A percentile compares a stretch with the other conserved stretches of the same genome.
Conservation (phyloP, 108 stramenopile genomes). For the Chaetoceros tenuissimus region DNA sequence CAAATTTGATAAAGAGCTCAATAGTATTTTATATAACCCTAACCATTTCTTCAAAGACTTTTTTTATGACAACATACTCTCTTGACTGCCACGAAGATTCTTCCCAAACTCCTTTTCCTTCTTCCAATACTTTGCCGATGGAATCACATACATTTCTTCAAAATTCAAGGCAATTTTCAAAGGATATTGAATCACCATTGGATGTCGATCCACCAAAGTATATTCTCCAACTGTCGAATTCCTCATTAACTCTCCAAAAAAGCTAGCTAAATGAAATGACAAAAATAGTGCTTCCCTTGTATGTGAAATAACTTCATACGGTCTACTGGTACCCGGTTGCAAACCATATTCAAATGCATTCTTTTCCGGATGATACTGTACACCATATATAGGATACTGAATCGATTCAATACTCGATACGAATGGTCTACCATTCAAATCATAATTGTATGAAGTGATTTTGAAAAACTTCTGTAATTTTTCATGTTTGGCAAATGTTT, state of each 20-base stretch:
- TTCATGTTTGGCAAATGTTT: conserved; percentile 21
- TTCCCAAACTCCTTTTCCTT: too few species aligned
- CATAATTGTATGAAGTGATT: conserved; percentile 49
- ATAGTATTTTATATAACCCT: too few species aligned
- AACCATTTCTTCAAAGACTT: too few species aligned
- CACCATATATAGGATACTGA: conserved; percentile 39
- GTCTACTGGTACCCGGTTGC: conserved; percentile 22
- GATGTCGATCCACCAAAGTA: conserved; percentile 5
- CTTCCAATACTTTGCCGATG: conserved; percentile 10
- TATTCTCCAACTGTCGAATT: conserved; percentile 10
- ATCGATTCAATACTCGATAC: conserved; percentile 64
- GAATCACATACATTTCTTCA: conserved; percentile 36
- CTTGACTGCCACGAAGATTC: too few species aligned
- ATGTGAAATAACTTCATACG: conserved; percentile 70
- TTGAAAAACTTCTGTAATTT: conserved; percentile 15
- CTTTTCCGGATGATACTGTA: conserved; percentile 85
- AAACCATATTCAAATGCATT: conserved; percentile 56
- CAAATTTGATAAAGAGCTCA: too few species aligned
- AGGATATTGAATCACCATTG: conserved; percentile 24
- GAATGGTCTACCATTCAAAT: conserved; percentile 44
- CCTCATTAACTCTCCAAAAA: conserved; percentile 33
- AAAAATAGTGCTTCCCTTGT: conserved; percentile 29
- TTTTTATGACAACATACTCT: too few species aligned
- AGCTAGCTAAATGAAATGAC: conserved; percentile 28
- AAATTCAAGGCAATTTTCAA: conserved; percentile 15